Conservation (phyloP, 2,329 filamentous ascomycete species). For the Aureobasidium sp. region DNA sequence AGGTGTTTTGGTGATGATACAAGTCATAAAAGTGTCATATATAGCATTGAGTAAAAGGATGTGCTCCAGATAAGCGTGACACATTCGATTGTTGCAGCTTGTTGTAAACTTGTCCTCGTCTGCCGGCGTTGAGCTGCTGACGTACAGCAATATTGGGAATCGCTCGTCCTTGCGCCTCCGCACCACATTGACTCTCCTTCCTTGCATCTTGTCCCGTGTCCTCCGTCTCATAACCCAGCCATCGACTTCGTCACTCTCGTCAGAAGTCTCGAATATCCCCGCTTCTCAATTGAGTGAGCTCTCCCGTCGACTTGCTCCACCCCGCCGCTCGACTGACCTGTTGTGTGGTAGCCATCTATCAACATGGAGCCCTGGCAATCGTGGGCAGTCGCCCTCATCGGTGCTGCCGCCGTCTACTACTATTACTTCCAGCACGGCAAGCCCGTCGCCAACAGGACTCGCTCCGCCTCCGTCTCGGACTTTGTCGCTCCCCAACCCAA, state of each 20-base stretch:
- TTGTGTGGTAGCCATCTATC: not conserved
- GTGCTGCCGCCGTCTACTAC: conserved; percentile 20
- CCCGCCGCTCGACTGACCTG: not conserved
- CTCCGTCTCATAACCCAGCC: conserved; percentile 3
- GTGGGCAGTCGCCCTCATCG: conserved; percentile 23
- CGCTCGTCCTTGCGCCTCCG: conserved; percentile 11
- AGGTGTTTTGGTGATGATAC: not conserved
- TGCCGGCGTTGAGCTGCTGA: conserved; percentile 9
- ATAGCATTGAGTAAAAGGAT: not conserved
- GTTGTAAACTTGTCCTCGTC: conserved; percentile 11
- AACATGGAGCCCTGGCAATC: conserved; percentile 26
- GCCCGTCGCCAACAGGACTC: conserved; percentile 17
- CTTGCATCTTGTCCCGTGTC: conserved; percentile 9
- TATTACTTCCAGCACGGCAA: conserved; percentile 24
- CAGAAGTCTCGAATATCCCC: not conserved
- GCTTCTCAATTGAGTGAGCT: not conserved
- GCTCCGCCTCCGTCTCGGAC: conserved; percentile 16
- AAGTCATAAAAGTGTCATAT: not conserved
- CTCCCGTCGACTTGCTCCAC: not conserved
- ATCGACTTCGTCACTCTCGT: not conserved
- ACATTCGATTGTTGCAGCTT: not conserved
- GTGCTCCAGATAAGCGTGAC: not conserved
- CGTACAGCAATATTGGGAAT: not conserved
- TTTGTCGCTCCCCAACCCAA: conserved; percentile 16
- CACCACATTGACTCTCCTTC: conserved; percentile 9